A percentile compares a stretch with the other conserved stretches of the same genome.
phyloP scores from a whole-genome alignment of 2,329 filamentous ascomycete genomes.

The Bipolaris zeicola region DNA sequence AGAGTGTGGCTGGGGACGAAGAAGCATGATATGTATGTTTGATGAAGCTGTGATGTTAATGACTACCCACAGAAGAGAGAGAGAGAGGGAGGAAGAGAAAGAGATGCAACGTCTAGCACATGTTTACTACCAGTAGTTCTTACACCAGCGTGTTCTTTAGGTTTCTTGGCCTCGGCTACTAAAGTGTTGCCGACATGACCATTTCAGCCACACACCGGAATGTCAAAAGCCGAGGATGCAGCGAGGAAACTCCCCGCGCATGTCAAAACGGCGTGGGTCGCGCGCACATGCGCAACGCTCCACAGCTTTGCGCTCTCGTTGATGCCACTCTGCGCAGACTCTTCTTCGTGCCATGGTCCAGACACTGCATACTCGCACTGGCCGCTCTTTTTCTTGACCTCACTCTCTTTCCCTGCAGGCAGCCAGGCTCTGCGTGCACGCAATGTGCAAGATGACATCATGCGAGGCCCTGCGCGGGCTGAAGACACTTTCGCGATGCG shows the following conservation, averaged over 20 bases:
- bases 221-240: background rate
- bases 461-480: constrained; percentile 37
- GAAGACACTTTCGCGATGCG: constrained; percentile 34
- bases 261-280: constrained; percentile 21
- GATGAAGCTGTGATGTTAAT: constrained; percentile 8
- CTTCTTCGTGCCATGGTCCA: constrained; percentile 19
- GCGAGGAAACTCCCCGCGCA: constrained; percentile 29
- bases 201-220: constrained; percentile 6
- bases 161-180: constrained; percentile 7
- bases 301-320: constrained; percentile 4
- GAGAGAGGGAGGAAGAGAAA: background rate
- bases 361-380: background rate
- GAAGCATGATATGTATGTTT: constrained; percentile 21
- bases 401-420: background rate
- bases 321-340: constrained; percentile 5
- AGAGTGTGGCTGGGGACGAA: constrained; percentile 58
- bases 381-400: background rate
- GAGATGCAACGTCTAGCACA: background rate
- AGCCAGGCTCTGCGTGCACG: constrained; percentile 4
- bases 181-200: constrained; percentile 9
- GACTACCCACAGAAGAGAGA: constrained; percentile 1
- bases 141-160: background rate
- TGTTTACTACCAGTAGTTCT: background rate
- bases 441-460: constrained; percentile 42
- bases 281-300: constrained; percentile 20